These are phyloP conservation scores for Candida adriatica DNA, from an alignment of 805 yeast genomes.

Conservation along the genomic window DNA sequence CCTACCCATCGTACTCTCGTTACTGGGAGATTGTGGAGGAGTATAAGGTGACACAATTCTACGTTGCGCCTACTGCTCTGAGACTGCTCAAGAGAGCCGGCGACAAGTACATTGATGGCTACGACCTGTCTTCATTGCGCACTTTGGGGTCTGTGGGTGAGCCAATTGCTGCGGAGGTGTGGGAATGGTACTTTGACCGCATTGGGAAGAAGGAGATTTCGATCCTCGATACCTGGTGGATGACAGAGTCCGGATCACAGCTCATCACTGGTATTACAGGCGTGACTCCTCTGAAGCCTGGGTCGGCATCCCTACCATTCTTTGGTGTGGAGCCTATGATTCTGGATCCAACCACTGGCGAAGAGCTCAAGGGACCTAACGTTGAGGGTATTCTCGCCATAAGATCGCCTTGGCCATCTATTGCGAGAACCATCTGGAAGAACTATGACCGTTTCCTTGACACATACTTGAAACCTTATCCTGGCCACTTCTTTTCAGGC, in stretches of 20 bases:
- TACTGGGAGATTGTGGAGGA: slow-evolving; percentile 73
- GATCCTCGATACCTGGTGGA: slow-evolving; percentile 83
- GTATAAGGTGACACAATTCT: slow-evolving; percentile 69
- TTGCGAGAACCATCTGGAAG: slow-evolving; percentile 77
- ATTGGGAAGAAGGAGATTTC: slow-evolving; percentile 65
- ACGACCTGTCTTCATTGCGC: slow-evolving; percentile 59
- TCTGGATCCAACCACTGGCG: slow-evolving; percentile 69
- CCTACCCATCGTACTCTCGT: slow-evolving; percentile 74
- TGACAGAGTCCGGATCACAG: slow-evolving; percentile 82
- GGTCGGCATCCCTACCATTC: slow-evolving; percentile 79
- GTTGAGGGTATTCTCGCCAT: slow-evolving; percentile 79
- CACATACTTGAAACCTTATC: slow-evolving; percentile 77
- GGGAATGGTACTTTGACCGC: slow-evolving; percentile 79
- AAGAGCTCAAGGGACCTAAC: slow-evolving; percentile 58
- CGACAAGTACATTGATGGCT: slow-evolving; percentile 49
- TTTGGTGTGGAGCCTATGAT: slow-evolving; percentile 73
- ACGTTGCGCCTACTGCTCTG: slow-evolving; percentile 81
- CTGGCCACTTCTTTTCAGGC: slow-evolving; percentile 79
- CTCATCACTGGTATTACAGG: slow-evolving; percentile 72
- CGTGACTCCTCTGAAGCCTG: slow-evolving; percentile 76
- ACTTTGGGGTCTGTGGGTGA: slow-evolving; percentile 80
- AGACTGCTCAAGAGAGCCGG: slow-evolving; percentile 74
- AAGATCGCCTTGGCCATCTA: slow-evolving; percentile 75
- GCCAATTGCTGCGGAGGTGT: slow-evolving; percentile 78
- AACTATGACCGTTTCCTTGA: slow-evolving; percentile 71